Evolutionary conservation across 2,329 filamentous ascomycete species (phyloP).

Genomic region (Penicillium sp.): DNA sequence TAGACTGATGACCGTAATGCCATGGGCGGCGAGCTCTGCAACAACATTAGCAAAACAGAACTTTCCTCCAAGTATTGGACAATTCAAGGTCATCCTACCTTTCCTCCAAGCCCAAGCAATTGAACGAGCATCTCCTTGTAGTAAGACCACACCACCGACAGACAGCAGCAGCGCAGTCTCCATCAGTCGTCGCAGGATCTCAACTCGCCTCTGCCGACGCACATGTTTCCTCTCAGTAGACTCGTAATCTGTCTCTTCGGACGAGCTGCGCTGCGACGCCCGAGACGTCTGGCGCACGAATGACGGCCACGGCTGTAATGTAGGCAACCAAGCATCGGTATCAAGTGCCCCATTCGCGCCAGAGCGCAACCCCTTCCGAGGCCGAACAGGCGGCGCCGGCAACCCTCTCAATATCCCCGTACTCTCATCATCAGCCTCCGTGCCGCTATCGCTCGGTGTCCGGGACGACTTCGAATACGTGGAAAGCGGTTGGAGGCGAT

Average conservation of each 20-base stretch:
- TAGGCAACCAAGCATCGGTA: constrained; percentile 34
- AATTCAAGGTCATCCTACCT: constrained; percentile 30
- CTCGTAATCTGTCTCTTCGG: constrained; percentile 32
- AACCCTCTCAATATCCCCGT: constrained; percentile 73
- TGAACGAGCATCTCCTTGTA: constrained; percentile 33
- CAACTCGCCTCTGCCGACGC: constrained; percentile 40
- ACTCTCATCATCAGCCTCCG: constrained; percentile 93
- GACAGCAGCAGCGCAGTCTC: constrained; percentile 58
- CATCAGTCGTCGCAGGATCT: constrained; percentile 51
- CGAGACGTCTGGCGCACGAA: constrained; percentile 32
- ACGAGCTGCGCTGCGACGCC: constrained; percentile 35
- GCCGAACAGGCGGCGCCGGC: constrained; percentile 72
- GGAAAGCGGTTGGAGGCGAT: constrained; percentile 32
- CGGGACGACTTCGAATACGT: constrained; percentile 54
- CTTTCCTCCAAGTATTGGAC: background rate
- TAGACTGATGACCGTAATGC: constrained; percentile 33
- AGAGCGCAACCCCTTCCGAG: constrained; percentile 74
- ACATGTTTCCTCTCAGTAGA: constrained; percentile 27
- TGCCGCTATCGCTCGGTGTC: constrained; percentile 82
- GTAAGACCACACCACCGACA: constrained; percentile 51
- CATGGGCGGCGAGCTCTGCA: constrained; percentile 39
- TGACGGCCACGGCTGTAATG: constrained; percentile 36
- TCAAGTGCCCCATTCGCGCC: constrained; percentile 27
- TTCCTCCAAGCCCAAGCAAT: constrained; percentile 41
- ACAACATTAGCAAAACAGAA: constrained; percentile 12